Conservation (phyloP, 805 yeast species). For the Allodekkera sacchari region DNA sequence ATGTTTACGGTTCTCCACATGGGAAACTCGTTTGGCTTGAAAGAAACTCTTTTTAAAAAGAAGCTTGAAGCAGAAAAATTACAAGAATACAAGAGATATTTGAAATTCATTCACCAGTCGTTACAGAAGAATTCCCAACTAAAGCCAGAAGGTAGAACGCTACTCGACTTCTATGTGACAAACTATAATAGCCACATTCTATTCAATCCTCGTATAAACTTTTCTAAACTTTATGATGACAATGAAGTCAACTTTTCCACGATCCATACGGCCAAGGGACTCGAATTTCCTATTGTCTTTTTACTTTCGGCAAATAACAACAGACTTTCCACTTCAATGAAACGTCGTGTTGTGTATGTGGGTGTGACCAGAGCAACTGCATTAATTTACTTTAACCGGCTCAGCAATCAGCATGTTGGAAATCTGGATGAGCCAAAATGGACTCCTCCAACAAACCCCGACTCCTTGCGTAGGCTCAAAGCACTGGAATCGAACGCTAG, state of each 20-base stretch:
- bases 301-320: slow-evolving; percentile 24
- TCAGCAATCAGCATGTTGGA: slow-evolving; percentile 12
- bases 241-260: slow-evolving; percentile 50
- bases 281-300: slow-evolving; percentile 66
- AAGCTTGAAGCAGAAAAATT: slow-evolving; percentile 3
- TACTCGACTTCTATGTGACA: slow-evolving; percentile 32
- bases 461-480: background rate
- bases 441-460: background rate
- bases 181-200: slow-evolving; percentile 21
- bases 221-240: slow-evolving; percentile 19
- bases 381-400: slow-evolving; percentile 30
- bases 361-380: slow-evolving; percentile 57
- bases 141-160: slow-evolving; percentile 19
- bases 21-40: slow-evolving; percentile 28
- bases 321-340: slow-evolving; percentile 16
- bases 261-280: slow-evolving; percentile 66
- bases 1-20: slow-evolving; percentile 26
- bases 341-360: slow-evolving; percentile 46
- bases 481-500: background rate
- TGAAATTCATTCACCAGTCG: slow-evolving; percentile 29
- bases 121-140: slow-evolving; percentile 16
- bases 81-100: slow-evolving; percentile 21
- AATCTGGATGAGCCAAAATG: slow-evolving; percentile 11
- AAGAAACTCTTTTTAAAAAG: slow-evolving; percentile 18
- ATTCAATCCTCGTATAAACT: slow-evolving; percentile 9